These are phyloP conservation scores for Phytophthora litchii DNA, from an alignment of 352 stramenopile genomes.

Conservation along the genomic window DNA sequence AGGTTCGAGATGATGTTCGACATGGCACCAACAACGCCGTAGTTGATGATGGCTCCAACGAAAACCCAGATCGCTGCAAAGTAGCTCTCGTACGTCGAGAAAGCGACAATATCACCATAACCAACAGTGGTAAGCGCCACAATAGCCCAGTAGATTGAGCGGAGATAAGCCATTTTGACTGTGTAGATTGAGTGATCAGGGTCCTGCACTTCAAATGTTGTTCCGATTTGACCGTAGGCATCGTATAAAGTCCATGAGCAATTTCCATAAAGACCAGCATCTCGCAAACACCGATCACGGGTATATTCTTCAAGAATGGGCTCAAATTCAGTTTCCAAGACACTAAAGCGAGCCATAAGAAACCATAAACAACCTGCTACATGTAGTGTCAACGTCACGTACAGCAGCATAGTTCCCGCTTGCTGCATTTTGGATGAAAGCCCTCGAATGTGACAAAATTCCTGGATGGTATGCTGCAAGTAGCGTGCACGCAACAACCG, in stretches of 20 bases:
- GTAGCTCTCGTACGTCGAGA: conserved; percentile 69
- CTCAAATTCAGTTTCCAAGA: conserved; percentile 38
- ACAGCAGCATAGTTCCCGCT: conserved; percentile 63
- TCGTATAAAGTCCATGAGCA: conserved; percentile 82
- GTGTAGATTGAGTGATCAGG: conserved; percentile 43
- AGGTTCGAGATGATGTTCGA: conserved; percentile 82
- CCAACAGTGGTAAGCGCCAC: conserved; percentile 78
- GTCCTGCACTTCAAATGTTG: conserved; percentile 44
- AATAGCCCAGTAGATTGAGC: conserved; percentile 79
- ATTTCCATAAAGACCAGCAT: conserved; percentile 56
- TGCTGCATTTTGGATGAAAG: conserved; percentile 70
- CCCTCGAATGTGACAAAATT: conserved; percentile 54
- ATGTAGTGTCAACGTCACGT: conserved; percentile 68
- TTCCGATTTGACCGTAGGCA: conserved; percentile 65
- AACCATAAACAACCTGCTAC: conserved; percentile 77
- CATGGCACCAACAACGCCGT: conserved; percentile 76
- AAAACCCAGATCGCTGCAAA: conserved; percentile 76
- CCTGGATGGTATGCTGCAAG: conserved; percentile 53
- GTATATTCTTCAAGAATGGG: conserved; percentile 37
- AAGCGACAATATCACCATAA: conserved; percentile 79
- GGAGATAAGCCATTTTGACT: conserved; percentile 65
- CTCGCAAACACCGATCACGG: conserved; percentile 47
- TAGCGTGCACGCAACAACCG: conserved; percentile 61
- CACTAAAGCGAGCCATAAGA: conserved; percentile 67
- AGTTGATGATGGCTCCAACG: conserved; percentile 77